Base-by-base conservation (phyloP, 768 basidiomycete species). In the Boletellus ananiceps region DNA sequence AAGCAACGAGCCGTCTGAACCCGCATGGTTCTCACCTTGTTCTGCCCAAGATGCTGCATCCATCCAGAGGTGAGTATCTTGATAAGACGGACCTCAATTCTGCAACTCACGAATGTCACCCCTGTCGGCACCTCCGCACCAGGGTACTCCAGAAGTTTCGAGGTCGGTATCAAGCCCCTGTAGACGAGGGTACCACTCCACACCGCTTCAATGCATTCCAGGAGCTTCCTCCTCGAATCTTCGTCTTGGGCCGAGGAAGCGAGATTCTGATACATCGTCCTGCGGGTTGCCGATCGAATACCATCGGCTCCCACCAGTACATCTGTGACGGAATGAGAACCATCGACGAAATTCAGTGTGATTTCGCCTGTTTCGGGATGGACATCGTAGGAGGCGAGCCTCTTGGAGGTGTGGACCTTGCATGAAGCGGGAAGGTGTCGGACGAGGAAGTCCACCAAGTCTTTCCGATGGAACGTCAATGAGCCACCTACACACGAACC, bases 281-380 rank as follows among this genome's bases (percentile, higher is more conserved):
- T 56, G 34, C 71, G 64, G 8, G 64, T 60, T 21, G 56, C 60
- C 0, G 75, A 77, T 18, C 61, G 70, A 47, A 77, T 62, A 2
- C 76, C 76, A 49, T 78, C 76, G 5, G 71, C 65, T 1, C 71
- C 75, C 8, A 77, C 54, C 31, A 78, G 60, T 8, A 77, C 46
- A 45, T 78, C 74, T 29, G 72, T 72, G 0, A 52, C 52, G 4
- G 64, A 62, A 2, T 52, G 60, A 14, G 64, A 62, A 5, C 69
- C 73, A n/a, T 77, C 70, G 0, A 60, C 47, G 46, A 77, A 78
- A 13, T 59, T 49, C 7, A 78, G 47, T 1, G 40, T 48, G 9
- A 72, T 65, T 21, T 59, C 58, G 4, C 60, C 56, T 0, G 47
- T 56, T 7, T 40, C 36, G 11, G 69, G 51, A 33, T 50, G 3